phyloP scores from a whole-genome alignment of 129 eudicot genomes.

The Tagetes patula region DNA sequence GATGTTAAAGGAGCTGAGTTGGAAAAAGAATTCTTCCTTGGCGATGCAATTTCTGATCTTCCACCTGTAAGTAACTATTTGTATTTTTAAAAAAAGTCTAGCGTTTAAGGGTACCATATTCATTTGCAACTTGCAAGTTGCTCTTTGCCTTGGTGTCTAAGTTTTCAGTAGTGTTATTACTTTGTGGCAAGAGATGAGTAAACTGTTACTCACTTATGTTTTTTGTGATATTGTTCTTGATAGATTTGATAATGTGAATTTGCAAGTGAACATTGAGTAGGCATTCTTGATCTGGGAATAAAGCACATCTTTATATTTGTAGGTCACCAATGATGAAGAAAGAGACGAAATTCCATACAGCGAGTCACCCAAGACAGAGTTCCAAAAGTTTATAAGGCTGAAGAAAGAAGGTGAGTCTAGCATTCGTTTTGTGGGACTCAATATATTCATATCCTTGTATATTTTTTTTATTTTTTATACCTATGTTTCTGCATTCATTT shows the following conservation, averaged over 20 bases:
- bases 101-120: too few relatives aligned
- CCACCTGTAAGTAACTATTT: conserved; percentile 48
- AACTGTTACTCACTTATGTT: background rate
- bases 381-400: conserved; percentile 58
- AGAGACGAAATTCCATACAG: conserved; percentile 60
- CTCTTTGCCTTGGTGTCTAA: too few relatives aligned
- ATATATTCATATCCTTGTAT: background rate
- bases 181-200: too few relatives aligned
- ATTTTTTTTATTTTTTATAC: background rate
- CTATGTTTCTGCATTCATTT: background rate
- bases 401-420: conserved; percentile 48
- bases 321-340: conserved; percentile 64
- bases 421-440: background rate
- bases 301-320: conserved; percentile 2
- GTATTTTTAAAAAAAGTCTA: conserved; percentile 22
- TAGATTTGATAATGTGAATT: background rate
- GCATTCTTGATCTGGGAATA: too few relatives aligned
- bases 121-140: too few relatives aligned
- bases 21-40: conserved; percentile 47
- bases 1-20: conserved; percentile 37
- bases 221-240: background rate
- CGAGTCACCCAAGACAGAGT: conserved; percentile 48
- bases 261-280: background rate
- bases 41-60: conserved; percentile 78
- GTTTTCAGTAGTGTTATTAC: too few relatives aligned